Percentiles rank a stretch among this genome's conserved stretches.
These are phyloP conservation scores for Oryza coarctata DNA, from an alignment of 176 grass and related monocot genomes.

Conservation along the genomic window DNA sequence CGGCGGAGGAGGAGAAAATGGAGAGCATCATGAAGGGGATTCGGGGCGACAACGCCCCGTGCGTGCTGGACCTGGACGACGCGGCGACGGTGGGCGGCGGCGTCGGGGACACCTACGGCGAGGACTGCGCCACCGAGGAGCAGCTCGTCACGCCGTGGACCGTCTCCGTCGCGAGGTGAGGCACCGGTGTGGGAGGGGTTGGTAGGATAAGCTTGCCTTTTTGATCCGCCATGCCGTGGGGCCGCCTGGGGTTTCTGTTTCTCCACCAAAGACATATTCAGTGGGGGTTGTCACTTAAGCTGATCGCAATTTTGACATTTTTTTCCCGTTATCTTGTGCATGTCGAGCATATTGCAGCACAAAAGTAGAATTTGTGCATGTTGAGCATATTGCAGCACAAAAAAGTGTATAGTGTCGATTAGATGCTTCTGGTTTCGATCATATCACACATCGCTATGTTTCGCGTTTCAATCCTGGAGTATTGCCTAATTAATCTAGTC, in stretches of 20 bases:
- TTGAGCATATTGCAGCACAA: not conserved
- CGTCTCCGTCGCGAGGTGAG: conserved; percentile 83
- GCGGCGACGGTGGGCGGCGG: conserved; percentile 61
- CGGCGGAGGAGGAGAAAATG: conserved; percentile 41
- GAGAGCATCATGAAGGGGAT: conserved; percentile 82
- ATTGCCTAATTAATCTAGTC: not conserved
- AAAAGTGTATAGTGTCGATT: not conserved
- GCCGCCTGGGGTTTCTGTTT: not conserved
- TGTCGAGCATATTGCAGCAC: not conserved
- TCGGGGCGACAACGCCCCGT: conserved; percentile 41
- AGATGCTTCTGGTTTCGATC: not conserved
- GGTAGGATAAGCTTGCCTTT: not conserved
- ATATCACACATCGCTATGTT: conserved; percentile 15
- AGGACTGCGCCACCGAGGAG: conserved; percentile 82
- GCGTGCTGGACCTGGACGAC: conserved; percentile 70
- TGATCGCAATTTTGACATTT: not conserved
- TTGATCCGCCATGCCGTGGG: conserved; percentile 9
- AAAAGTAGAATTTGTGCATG: not conserved
- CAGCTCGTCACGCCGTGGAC: conserved; percentile 96
- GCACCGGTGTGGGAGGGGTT: not conserved
- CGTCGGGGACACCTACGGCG: conserved; percentile 83
- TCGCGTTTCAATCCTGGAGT: not conserved
- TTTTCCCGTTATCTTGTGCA: not conserved
- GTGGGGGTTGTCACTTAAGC: not conserved
- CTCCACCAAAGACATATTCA: not conserved